Base-by-base conservation (phyloP, 2,329 filamentous ascomycete species). In the Ophiognomonia clavigignenti-juglandacearum region DNA sequence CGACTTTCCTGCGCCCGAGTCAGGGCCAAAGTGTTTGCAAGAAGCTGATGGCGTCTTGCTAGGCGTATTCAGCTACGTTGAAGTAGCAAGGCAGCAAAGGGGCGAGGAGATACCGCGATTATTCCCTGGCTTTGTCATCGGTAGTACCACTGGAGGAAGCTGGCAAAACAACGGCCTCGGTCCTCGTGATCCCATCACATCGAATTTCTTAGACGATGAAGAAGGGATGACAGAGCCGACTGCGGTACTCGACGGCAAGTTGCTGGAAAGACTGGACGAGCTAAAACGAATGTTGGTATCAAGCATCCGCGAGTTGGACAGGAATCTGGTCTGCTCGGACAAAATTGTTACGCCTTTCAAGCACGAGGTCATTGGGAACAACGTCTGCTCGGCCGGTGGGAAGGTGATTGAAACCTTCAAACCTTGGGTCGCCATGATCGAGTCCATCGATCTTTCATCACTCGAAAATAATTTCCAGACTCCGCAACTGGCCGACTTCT, bases 11-110 rank as follows among this genome's bases (percentile, higher is more conserved):
- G 90, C 92, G 45, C 84, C 88, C 14, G 93, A 98, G 65, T 95
- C 92, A 1, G 87, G 92, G 52, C 85, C 93, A 45, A 98, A 98
- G 64, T 98, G 93, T 61, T 69, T 97, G 55, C 89, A 95, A 63
- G 93, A 98, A 70, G 93, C 93, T n/a, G 93, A 98, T 53, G 93
- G 93, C 39, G 91, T 98, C 19, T 76, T 97, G 47, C 80, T 93
- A 45, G 92, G 92, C 5, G 92, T 98, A 6, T 96, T 91, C 64
- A 93, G 89, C 61, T 98, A 96, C 64, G 92, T 97, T 29, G 92
- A 97, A 62, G 88, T 97, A 39, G 93, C 93, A 14, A 83, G 89
- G 56, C 88, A 95, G 63, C 93, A 97, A 64, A 80, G 91, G 48
- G 92, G 92, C 47, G 92, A 96, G 61, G 87, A 93, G 34, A 95